Conservation (phyloP, 805 yeast species). For the Candida sonorensis region DNA sequence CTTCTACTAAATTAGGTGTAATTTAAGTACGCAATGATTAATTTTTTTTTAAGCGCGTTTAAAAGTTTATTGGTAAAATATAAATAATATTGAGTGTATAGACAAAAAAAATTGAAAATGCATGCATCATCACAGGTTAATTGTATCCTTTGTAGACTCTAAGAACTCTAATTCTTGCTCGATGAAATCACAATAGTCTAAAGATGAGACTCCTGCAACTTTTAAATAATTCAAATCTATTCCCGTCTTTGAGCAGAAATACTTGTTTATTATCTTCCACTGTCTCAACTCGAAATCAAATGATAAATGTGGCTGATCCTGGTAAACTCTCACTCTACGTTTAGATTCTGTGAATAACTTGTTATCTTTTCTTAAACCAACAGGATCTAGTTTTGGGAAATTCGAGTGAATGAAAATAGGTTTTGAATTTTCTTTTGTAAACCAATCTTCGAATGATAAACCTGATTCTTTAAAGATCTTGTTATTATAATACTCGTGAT, state of each 20-base stretch:
- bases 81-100: no score
- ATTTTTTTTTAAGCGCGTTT: no score
- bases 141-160: slow-evolving; percentile 15
- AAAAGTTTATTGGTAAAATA: no score
- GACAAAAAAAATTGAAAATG: no score
- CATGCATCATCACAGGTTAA: no score
- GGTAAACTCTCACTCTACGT: slow-evolving; percentile 22
- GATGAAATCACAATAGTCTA: slow-evolving; percentile 46
- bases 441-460: slow-evolving; percentile 14
- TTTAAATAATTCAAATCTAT: slow-evolving; percentile 20
- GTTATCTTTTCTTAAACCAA: slow-evolving; percentile 28
- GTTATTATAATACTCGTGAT: no score
- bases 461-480: slow-evolving; percentile 10
- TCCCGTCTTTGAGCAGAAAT: slow-evolving; percentile 23
- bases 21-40: no score
- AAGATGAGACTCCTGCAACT: slow-evolving; percentile 21
- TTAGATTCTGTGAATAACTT: slow-evolving; percentile 21
- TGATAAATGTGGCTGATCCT: slow-evolving; percentile 22
- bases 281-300: slow-evolving; percentile 56
- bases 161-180: slow-evolving; percentile 39
- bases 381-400: slow-evolving; percentile 49
- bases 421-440: slow-evolving; percentile 18
- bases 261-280: slow-evolving; percentile 45
- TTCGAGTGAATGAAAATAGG: slow-evolving; percentile 46
- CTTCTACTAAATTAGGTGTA: no score